A percentile compares a stretch with the other conserved stretches of the same genome.
phyloP scores from a whole-genome alignment of 345 rosid genomes.

The Capsella bursapastoris region DNA sequence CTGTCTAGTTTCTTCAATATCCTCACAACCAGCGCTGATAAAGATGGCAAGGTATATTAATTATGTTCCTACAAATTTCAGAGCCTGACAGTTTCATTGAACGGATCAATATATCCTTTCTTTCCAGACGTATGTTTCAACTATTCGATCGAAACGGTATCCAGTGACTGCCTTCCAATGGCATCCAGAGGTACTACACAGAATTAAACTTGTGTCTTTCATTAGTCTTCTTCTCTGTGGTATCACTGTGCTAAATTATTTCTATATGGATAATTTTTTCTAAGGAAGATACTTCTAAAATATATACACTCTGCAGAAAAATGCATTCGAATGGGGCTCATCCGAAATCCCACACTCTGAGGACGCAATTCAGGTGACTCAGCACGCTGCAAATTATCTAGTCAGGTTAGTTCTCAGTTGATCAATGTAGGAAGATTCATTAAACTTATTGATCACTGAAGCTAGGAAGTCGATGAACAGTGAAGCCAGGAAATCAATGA shows the following conservation, averaged over 20 bases:
- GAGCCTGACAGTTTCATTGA: background rate
- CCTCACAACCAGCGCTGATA: slow-evolving; percentile 74
- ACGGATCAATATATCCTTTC: background rate
- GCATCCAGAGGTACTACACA: slow-evolving; percentile 82
- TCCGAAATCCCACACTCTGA: slow-evolving; percentile 86
- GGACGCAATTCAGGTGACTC: slow-evolving; percentile 86
- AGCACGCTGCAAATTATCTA: slow-evolving; percentile 75
- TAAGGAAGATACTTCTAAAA: background rate
- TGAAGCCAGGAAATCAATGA: slow-evolving; percentile 80
- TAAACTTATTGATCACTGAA: slow-evolving; percentile 52
- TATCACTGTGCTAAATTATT: no score
- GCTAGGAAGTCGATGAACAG: slow-evolving; percentile 87
- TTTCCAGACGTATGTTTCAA: slow-evolving; percentile 79
- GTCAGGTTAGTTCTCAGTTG: slow-evolving; percentile 61
- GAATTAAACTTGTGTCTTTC: background rate
- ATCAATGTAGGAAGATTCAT: background rate
- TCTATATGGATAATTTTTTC: background rate
- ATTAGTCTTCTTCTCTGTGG: no score
- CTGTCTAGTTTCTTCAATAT: slow-evolving; percentile 74
- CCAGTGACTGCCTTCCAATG: slow-evolving; percentile 92
- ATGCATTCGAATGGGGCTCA: slow-evolving; percentile 90
- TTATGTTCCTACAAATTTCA: background rate
- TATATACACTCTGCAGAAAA: slow-evolving; percentile 45
- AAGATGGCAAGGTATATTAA: slow-evolving; percentile 56
- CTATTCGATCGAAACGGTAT: slow-evolving; percentile 66